A percentile compares a stretch with the other conserved stretches of the same genome.
phyloP scores from a whole-genome alignment of 805 yeast species.

The Zygoascus biomembranicola region DNA sequence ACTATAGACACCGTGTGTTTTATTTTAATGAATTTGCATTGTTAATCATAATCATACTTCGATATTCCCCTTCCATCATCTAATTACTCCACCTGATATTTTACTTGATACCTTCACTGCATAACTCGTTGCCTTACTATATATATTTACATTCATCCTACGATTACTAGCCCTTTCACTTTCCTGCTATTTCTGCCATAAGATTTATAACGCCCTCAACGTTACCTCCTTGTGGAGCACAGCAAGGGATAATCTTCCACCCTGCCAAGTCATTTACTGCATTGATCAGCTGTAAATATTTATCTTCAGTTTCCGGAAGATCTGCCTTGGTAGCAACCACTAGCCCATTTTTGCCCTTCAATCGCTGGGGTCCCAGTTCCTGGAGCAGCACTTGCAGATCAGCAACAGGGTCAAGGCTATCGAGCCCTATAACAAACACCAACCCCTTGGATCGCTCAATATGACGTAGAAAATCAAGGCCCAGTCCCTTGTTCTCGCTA shows the following conservation, averaged over 20 bases:
- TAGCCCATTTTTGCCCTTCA: slow-evolving; percentile 53
- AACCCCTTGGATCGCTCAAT: slow-evolving; percentile 86
- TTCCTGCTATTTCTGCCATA: slow-evolving; percentile 42
- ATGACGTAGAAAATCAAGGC: slow-evolving; percentile 84
- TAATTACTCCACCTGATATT: no score
- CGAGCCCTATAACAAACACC: slow-evolving; percentile 78
- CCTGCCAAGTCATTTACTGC: slow-evolving; percentile 34
- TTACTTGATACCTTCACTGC: no score
- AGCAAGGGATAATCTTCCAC: slow-evolving; percentile 78
- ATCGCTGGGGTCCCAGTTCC: slow-evolving; percentile 64
- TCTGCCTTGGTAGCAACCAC: slow-evolving; percentile 96
- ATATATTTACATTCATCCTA: neutral
- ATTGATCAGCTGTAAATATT: slow-evolving; percentile 38
- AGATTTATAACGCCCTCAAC: slow-evolving; percentile 57
- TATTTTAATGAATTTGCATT: neutral
- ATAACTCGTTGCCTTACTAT: neutral
- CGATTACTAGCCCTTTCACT: neutral
- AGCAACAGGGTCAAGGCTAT: slow-evolving; percentile 50
- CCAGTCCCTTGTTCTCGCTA: slow-evolving; percentile 76
- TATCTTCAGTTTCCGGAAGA: slow-evolving; percentile 43
- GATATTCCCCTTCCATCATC: no score
- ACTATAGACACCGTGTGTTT: neutral
- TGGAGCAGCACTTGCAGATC: slow-evolving; percentile 56
- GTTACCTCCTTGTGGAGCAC: slow-evolving; percentile 69
- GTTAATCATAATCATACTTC: no score